Percentiles rank a stretch among this genome's conserved stretches.
Evolutionary conservation across 257 asterid genomes (phyloP).

Genomic region (Phtheirospermum japonicum): DNA sequence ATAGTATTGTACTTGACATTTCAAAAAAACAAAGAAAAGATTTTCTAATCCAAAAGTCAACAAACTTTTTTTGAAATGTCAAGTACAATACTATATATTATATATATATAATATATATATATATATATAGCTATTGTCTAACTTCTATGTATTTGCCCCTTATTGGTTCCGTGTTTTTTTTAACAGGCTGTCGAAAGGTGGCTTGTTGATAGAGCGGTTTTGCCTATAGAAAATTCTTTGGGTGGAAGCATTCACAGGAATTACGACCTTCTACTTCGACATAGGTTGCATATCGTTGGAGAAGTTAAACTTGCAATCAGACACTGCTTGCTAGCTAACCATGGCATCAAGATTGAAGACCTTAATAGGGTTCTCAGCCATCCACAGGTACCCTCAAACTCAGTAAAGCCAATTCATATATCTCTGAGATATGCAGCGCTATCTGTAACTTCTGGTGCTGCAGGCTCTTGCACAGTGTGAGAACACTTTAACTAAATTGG

Average conservation of each 20-base stretch:
- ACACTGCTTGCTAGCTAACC: constrained; percentile 91
- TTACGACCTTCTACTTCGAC: constrained; percentile 90
- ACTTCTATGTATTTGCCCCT: constrained; percentile 4
- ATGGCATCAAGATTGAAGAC: constrained; percentile 61
- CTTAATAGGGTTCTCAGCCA: constrained; percentile 93
- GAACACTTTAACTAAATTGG: constrained; percentile 77
- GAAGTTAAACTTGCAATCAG: constrained; percentile 90
- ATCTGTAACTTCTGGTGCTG: constrained; percentile 25
- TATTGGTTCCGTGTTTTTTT: constrained; percentile 17
- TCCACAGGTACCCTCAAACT: constrained; percentile 73
- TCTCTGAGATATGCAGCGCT: constrained; percentile 22
- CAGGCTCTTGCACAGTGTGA: constrained; percentile 99
- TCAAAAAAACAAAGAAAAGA: too few relatives aligned
- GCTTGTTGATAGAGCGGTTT: constrained; percentile 93
- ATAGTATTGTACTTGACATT: too few relatives aligned
- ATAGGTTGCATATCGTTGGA: constrained; percentile 93
- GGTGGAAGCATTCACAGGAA: constrained; percentile 99
- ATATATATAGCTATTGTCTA: constrained; percentile 23
- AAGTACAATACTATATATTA: not conserved
- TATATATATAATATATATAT: too few relatives aligned
- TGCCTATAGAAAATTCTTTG: constrained; percentile 92
- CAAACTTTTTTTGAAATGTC: too few relatives aligned
- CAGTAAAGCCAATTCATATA: constrained; percentile 3
- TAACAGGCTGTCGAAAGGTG: constrained; percentile 97
- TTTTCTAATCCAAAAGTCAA: too few relatives aligned